Evolutionary conservation across 768 basidiomycete species (phyloP).

Genomic region (Pholiota microspora): DNA sequence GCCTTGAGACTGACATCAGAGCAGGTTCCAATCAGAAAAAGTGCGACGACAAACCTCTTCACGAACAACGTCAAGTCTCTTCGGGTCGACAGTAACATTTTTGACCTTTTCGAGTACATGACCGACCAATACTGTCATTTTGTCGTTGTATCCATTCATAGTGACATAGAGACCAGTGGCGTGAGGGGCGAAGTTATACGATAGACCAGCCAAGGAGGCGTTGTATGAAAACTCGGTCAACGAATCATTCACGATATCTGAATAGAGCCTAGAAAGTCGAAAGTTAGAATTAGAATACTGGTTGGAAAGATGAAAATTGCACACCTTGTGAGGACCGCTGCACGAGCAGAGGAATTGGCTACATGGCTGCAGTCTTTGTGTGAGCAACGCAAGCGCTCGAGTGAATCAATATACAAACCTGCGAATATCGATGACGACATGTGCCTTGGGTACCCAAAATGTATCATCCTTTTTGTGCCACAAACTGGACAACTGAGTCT

Average conservation of each 20-base stretch:
- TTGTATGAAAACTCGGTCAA: constrained; percentile 91
- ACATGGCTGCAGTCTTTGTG: constrained; percentile 40
- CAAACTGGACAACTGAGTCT: constrained; percentile 68
- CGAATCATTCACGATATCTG: constrained; percentile 84
- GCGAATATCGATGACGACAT: constrained; percentile 70
- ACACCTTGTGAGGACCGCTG: constrained; percentile 72
- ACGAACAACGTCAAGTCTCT: constrained; percentile 77
- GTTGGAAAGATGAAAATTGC: constrained; percentile 12
- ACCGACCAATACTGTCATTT: constrained; percentile 70
- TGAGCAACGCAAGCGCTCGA: neutral
- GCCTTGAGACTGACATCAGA: constrained; percentile 58
- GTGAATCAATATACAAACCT: constrained; percentile 41
- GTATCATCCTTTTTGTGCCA: constrained; percentile 99
- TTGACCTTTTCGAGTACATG: constrained; percentile 71
- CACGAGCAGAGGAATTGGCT: constrained; percentile 61
- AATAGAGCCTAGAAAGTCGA: constrained; percentile 55
- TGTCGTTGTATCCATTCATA: constrained; percentile 90
- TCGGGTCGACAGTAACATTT: constrained; percentile 58
- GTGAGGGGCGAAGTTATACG: constrained; percentile 64
- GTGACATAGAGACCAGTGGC: constrained; percentile 65
- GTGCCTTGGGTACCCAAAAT: constrained; percentile 94
- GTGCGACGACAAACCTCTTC: constrained; percentile 59
- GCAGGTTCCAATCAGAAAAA: constrained; percentile 5
- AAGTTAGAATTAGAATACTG: neutral
- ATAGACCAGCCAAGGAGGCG: constrained; percentile 87